Conservation (phyloP, 2,329 filamentous ascomycete species). For the Paraphoma sp. region DNA sequence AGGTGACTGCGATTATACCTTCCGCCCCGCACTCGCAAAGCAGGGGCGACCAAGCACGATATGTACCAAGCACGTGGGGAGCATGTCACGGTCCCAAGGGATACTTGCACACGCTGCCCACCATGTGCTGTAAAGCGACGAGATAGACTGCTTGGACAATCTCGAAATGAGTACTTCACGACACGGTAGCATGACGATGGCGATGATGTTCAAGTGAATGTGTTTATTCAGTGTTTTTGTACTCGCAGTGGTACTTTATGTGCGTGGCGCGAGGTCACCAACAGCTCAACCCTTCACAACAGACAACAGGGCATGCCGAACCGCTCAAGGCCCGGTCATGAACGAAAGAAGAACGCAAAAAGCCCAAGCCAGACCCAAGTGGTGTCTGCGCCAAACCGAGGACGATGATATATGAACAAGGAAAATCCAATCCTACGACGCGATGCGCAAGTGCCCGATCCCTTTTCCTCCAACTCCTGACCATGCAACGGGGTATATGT, state of each 20-base stretch:
- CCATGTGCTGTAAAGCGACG: too few species aligned
- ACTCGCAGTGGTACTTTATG: slow-evolving; percentile 13
- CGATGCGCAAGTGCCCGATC: slow-evolving; percentile 11
- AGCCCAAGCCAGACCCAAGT: slow-evolving; percentile 16
- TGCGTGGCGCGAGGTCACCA: slow-evolving; percentile 15
- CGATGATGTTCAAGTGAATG: slow-evolving; percentile 6
- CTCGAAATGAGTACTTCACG: too few species aligned
- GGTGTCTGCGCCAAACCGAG: slow-evolving; percentile 8
- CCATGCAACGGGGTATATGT: slow-evolving; percentile 21
- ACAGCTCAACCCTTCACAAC: slow-evolving; percentile 13
- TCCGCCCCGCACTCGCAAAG: too few species aligned
- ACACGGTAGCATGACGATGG: not conserved
- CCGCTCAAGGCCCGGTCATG: slow-evolving; percentile 17
- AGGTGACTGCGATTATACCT: too few species aligned
- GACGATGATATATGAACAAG: slow-evolving; percentile 23
- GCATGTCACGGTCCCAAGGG: too few species aligned
- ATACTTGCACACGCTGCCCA: too few species aligned
- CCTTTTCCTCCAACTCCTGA: slow-evolving; percentile 28
- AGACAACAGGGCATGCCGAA: slow-evolving; percentile 22
- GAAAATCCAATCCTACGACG: slow-evolving; percentile 15
- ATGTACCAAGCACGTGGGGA: too few species aligned
- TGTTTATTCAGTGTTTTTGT: slow-evolving; percentile 19
- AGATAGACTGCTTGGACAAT: too few species aligned
- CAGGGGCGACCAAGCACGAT: too few species aligned
- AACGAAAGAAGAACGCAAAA: slow-evolving; percentile 20